These are phyloP conservation scores for Malus asiatica DNA, from an alignment of 306 rosid species.

Conservation along the genomic window DNA sequence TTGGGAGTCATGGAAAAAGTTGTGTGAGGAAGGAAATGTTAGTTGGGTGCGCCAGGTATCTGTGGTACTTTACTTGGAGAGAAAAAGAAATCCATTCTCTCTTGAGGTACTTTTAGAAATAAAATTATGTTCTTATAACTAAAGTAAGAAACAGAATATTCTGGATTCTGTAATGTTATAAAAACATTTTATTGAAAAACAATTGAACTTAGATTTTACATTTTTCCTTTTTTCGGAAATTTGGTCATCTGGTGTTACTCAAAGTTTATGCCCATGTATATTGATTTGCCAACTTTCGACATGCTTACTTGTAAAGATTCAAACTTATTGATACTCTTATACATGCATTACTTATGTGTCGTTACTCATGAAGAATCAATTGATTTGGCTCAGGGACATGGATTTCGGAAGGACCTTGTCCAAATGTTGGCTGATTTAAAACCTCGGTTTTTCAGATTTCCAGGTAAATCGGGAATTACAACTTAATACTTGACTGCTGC, in stretches of 20 bases:
- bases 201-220: neutral
- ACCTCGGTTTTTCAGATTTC: conserved; percentile 82
- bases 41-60: too few relatives aligned
- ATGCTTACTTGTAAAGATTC: neutral
- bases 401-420: conserved; percentile 71
- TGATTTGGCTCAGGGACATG: conserved; percentile 61
- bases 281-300: neutral
- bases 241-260: neutral
- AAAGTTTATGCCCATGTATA: neutral
- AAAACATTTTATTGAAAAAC: neutral
- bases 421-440: conserved; percentile 50
- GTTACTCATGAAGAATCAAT: conserved; percentile 12
- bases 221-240: neutral
- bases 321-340: neutral
- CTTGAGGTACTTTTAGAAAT: neutral
- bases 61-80: too few relatives aligned
- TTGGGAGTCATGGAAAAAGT: neutral
- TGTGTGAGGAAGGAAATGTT: too few relatives aligned
- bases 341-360: neutral
- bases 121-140: too few relatives aligned
- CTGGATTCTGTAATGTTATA: neutral
- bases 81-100: too few relatives aligned
- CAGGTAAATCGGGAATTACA: conserved; percentile 41
- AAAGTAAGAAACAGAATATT: neutral
- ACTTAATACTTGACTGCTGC: neutral